Evolutionary conservation across 371 early-diverging fungal genomes (phyloP).

Genomic region (Rhizomucor pusillus): DNA sequence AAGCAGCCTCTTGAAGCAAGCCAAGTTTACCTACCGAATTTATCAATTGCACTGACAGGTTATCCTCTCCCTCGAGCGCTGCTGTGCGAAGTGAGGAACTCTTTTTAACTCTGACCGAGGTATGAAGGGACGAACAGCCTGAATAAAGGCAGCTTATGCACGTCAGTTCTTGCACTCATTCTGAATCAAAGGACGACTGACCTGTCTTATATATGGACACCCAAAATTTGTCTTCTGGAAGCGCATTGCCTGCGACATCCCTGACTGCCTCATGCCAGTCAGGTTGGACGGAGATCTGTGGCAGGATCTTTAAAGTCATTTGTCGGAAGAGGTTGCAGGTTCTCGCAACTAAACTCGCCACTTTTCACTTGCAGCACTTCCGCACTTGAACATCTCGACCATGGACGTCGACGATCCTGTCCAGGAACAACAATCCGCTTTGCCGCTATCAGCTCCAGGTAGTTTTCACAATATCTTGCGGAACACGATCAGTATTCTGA

Average conservation of each 20-base stretch:
- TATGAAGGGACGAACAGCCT: constrained; percentile 15
- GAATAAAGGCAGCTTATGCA: not conserved
- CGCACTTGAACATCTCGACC: too few relatives aligned
- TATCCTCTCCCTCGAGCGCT: constrained; percentile 8
- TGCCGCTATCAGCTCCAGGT: not conserved
- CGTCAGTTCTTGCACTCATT: not conserved
- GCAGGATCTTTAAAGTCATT: constrained; percentile 10
- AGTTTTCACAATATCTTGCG: too few relatives aligned
- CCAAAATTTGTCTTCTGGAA: constrained; percentile 45
- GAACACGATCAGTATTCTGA: too few relatives aligned
- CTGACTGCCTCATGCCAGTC: constrained; percentile 40
- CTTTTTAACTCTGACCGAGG: not conserved
- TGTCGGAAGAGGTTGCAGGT: too few relatives aligned
- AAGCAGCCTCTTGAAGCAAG: not conserved
- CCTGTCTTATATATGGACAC: constrained; percentile 53
- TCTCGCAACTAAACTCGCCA: too few relatives aligned
- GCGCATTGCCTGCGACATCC: constrained; percentile 28
- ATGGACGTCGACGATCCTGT: too few relatives aligned
- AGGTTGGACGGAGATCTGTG: constrained; percentile 39
- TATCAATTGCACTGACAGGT: not conserved
- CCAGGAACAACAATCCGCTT: too few relatives aligned
- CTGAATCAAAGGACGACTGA: constrained; percentile 6
- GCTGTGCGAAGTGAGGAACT: not conserved
- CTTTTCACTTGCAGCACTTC: too few relatives aligned
- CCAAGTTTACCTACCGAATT: not conserved